A percentile compares a stretch with the other conserved stretches of the same genome.
phyloP scores from a whole-genome alignment of 306 rosid species.

The Echinosophora koreensis region DNA sequence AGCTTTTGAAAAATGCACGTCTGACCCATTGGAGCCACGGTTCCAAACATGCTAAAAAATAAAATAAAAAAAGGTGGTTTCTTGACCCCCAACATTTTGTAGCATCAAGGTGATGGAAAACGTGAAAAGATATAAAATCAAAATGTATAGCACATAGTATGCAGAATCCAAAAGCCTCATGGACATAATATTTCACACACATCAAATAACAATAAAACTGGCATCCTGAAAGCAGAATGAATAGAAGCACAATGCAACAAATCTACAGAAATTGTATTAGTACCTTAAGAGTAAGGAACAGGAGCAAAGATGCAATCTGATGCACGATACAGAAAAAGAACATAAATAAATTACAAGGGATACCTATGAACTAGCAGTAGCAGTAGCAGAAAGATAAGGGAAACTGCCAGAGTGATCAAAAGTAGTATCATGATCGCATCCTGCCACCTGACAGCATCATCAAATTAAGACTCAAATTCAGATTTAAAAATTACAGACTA shows the following conservation, averaged over 20 bases:
- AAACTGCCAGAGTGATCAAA: conserved; percentile 65
- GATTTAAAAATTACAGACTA: conserved; percentile 35
- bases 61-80: neutral
- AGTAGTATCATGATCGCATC: conserved; percentile 77
- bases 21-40: no score
- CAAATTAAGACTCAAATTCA: conserved; percentile 39
- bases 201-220: neutral
- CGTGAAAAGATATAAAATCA: conserved; percentile 11
- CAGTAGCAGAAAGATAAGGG: conserved; percentile 78
- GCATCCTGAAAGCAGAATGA: neutral
- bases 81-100: neutral
- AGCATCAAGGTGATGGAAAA: conserved; percentile 30
- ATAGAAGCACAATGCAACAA: conserved; percentile 1
- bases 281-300: conserved; percentile 12
- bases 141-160: conserved; percentile 12
- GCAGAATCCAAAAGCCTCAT: neutral
- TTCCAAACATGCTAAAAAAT: no score
- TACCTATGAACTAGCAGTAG: conserved; percentile 90
- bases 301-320: conserved; percentile 32
- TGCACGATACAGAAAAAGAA: conserved; percentile 31
- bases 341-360: conserved; percentile 22
- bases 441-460: conserved; percentile 89
- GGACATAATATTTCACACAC: neutral
- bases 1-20: no score
- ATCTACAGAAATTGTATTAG: conserved; percentile 18